Base-by-base conservation (phyloP, 2,329 filamentous ascomycete genomes). In the Ceratocystis alfenasii region DNA sequence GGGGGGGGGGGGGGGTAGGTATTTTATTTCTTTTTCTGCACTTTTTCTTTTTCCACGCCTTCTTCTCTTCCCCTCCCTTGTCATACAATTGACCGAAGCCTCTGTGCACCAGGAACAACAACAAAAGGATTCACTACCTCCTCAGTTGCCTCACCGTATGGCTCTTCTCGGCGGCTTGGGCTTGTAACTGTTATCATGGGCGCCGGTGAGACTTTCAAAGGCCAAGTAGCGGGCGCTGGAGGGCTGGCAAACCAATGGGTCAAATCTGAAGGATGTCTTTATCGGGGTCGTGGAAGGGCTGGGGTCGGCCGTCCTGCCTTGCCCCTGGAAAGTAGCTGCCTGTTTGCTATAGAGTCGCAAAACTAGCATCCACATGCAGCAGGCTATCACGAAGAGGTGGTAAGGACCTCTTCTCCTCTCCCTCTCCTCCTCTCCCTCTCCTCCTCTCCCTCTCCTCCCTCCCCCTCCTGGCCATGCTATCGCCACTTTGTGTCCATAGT, bases 21-120 rank as follows among this genome's bases (percentile, higher is more conserved):
- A 30, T 30, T 30, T 30, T 30, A 30, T 30, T 30, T 6, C 0
- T 30, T 30, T 30, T 30, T 30, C 28, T 30, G 5, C 30, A 30
- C 30, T 50, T 50, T 48, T 50, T 3, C 0, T 20, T 50, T 48
- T 50, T 3, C 33, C 33, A 36, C 33, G 33, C 10, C 20, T 57
- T 57, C 50, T 57, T 57, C 33, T 57, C 12, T 30, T 30, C 28
- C 5, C 53, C n/a, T 57, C 12, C 25, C 17, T 33, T 57, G 53
- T 20, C 53, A 30, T 30, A 8, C 15, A 57, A 36, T 30, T 20
- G 53, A 57, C 53, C 53, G 28, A 30, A 33, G 53, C 28, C 25
- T 59, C 53, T 59, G 15, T 59, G 53, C 53, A 17, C 28, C 25
- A 59, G 53, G 53, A 59, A 59, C 22, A 59, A 25, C 45, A 25